A percentile compares a stretch with the other conserved stretches of the same genome.
Evolutionary conservation across 192 early-diverging fungal genomes (phyloP).

Genomic region (Backusella morwellensis): DNA sequence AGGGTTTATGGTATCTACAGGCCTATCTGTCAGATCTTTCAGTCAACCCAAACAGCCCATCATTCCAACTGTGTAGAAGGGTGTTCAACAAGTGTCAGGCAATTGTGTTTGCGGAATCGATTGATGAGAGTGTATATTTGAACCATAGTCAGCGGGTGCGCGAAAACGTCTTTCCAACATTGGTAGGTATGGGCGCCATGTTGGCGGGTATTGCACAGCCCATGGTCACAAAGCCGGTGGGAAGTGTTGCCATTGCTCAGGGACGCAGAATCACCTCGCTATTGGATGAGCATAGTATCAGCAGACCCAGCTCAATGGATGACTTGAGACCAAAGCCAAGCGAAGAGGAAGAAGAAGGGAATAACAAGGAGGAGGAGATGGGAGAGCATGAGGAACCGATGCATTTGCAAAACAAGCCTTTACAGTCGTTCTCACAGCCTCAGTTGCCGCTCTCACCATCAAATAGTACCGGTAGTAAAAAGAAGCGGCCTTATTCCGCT

Average conservation of each 20-base stretch:
- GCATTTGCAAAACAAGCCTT: slow-evolving; percentile 28
- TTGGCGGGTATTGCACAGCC: slow-evolving; percentile 73
- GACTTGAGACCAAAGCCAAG: not conserved
- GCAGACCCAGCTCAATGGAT: not conserved
- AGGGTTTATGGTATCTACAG: slow-evolving; percentile 93
- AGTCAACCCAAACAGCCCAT: slow-evolving; percentile 57
- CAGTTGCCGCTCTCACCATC: slow-evolving; percentile 33
- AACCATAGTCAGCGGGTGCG: slow-evolving; percentile 58
- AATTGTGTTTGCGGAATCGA: slow-evolving; percentile 66
- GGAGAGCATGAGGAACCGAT: slow-evolving; percentile 9
- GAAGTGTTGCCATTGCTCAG: slow-evolving; percentile 78
- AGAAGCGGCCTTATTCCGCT: slow-evolving; percentile 5
- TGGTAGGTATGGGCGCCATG: slow-evolving; percentile 87
- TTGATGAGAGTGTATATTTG: not conserved
- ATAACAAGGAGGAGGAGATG: not conserved
- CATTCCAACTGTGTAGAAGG: slow-evolving; percentile 78
- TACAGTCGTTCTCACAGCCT: slow-evolving; percentile 36
- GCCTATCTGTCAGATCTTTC: slow-evolving; percentile 77
- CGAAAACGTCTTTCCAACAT: slow-evolving; percentile 71
- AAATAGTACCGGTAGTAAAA: slow-evolving; percentile 9
- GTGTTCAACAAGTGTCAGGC: slow-evolving; percentile 83
- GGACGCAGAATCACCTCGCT: slow-evolving; percentile 57
- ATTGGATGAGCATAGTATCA: not conserved
- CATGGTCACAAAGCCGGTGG: slow-evolving; percentile 60
- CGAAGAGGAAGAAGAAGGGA: not conserved